These are phyloP conservation scores for Suillus hirtellus DNA, from an alignment of 768 basidiomycete genomes.

Conservation along the genomic window DNA sequence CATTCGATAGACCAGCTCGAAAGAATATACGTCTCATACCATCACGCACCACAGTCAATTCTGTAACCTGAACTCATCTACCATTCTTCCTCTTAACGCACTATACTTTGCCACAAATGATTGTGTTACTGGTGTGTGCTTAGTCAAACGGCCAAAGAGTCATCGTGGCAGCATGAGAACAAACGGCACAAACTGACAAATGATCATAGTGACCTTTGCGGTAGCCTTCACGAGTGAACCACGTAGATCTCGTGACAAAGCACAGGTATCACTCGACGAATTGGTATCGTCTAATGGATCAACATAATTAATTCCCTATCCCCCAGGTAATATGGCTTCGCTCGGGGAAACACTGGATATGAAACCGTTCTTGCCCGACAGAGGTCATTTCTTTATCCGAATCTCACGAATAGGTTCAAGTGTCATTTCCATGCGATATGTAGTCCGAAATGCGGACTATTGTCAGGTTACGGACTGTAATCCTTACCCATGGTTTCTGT, in stretches of 20 bases:
- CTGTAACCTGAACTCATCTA: not conserved
- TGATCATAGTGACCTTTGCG: not conserved
- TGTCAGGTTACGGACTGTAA: not conserved
- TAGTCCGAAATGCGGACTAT: constrained; percentile 5
- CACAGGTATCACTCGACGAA: not conserved
- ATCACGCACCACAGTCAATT: not conserved
- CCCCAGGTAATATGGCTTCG: not conserved
- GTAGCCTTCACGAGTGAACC: not conserved
- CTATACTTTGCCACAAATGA: not conserved
- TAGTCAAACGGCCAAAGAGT: not conserved
- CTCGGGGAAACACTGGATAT: not conserved
- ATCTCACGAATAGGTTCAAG: not conserved
- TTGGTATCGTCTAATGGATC: not conserved
- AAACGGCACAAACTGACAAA: not conserved
- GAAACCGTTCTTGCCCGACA: not conserved
- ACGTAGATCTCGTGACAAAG: not conserved
- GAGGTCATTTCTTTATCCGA: not conserved
- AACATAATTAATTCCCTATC: not conserved
- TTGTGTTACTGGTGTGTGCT: not conserved
- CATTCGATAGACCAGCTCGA: not conserved
- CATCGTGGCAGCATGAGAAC: not conserved
- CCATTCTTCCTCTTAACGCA: not conserved
- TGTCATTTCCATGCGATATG: not conserved
- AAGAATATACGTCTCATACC: not conserved
- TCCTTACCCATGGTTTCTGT: not conserved